Conservation (phyloP, 768 basidiomycete species). For the Lactarius evosmus region DNA sequence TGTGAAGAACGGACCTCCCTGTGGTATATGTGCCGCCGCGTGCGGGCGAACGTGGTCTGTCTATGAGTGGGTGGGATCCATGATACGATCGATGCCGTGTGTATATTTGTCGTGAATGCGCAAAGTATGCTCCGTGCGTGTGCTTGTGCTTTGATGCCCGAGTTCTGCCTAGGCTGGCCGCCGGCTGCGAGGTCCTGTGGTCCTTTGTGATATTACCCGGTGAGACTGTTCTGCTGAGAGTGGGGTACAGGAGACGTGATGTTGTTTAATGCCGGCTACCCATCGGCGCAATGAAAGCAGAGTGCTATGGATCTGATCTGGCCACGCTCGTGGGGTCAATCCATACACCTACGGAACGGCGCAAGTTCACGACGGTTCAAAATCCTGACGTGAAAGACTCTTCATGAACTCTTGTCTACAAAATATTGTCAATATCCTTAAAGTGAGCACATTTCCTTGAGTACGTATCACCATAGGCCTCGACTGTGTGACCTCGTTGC, state of each 20-base stretch:
- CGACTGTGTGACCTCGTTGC: background rate
- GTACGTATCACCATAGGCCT: background rate
- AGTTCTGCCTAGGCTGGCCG: background rate
- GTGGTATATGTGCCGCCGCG: background rate
- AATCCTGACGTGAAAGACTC: too few relatives aligned
- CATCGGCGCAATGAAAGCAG: background rate
- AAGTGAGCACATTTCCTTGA: background rate
- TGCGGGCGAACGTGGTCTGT: background rate
- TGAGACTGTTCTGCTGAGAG: background rate
- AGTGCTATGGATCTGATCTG: slow-evolving; percentile 1
- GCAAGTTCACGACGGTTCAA: too few relatives aligned
- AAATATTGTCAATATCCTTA: background rate
- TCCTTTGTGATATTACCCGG: background rate
- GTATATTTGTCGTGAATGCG: background rate
- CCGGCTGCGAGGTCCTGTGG: background rate
- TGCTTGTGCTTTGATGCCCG: background rate
- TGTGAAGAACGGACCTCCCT: slow-evolving; percentile 33
- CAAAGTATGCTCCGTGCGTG: background rate
- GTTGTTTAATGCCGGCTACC: background rate
- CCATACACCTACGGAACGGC: too few relatives aligned
- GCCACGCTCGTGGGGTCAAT: background rate
- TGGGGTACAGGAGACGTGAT: background rate
- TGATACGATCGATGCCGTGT: background rate
- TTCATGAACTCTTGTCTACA: background rate
- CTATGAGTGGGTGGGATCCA: background rate